A percentile compares a stretch with the other conserved stretches of the same genome.
These are phyloP conservation scores for Gymnopilus dilepis DNA, from an alignment of 768 basidiomycete genomes.

Conservation along the genomic window DNA sequence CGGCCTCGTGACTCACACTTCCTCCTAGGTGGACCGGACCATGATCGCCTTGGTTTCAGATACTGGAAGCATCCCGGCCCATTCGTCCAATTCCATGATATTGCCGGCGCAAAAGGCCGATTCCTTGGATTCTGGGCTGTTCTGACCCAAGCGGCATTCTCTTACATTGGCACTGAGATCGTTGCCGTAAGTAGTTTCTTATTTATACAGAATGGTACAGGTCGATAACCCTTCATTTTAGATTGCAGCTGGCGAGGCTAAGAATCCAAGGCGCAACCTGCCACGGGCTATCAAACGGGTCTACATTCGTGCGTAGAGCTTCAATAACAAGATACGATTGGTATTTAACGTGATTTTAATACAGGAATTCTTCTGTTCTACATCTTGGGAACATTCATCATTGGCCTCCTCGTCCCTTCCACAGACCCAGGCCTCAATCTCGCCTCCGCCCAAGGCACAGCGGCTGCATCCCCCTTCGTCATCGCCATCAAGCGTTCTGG, in stretches of 20 bases:
- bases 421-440: constrained; percentile 61
- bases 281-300: constrained; percentile 73
- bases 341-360: constrained; percentile 28
- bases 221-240: constrained; percentile 32
- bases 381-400: constrained; percentile 69
- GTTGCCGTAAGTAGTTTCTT: constrained; percentile 65
- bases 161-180: constrained; percentile 92
- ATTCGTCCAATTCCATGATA: constrained; percentile 73
- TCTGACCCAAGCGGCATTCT: constrained; percentile 89
- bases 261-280: constrained; percentile 76
- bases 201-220: not conserved
- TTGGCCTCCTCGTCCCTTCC: constrained; percentile 84
- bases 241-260: constrained; percentile 91
- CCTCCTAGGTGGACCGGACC: constrained; percentile 73
- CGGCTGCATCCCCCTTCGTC: constrained; percentile 86
- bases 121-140: constrained; percentile 69
- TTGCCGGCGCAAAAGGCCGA: constrained; percentile 70
- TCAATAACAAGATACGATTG: no score
- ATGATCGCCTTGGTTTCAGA: constrained; percentile 73
- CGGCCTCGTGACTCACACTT: not conserved
- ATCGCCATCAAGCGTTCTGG: constrained; percentile 87
- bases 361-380: constrained; percentile 85
- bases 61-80: constrained; percentile 93
- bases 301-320: constrained; percentile 58
- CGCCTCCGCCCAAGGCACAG: constrained; percentile 57